phyloP scores from a whole-genome alignment of 306 rosid genomes.

The Sphenostylis stenocarpa region DNA sequence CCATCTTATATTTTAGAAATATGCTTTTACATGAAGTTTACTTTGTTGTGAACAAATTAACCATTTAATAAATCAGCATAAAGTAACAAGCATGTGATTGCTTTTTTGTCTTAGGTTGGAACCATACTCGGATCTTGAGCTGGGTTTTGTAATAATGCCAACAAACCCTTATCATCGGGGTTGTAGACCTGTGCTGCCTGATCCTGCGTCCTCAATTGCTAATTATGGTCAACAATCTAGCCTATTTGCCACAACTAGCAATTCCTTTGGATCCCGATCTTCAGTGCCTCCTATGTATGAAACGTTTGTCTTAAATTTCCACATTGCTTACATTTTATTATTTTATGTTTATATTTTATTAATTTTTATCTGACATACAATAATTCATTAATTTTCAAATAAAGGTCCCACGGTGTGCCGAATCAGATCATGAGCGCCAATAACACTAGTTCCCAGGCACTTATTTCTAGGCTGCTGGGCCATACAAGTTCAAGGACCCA shows the following conservation, averaged over 20 bases:
- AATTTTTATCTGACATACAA: neutral
- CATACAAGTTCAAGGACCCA: neutral
- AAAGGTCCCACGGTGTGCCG: conserved; percentile 12
- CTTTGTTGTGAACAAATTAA: neutral
- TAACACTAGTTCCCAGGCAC: neutral
- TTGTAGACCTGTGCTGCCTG: neutral
- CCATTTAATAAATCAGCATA: neutral
- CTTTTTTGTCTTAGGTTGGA: conserved; percentile 7
- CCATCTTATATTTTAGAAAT: too few relatives aligned
- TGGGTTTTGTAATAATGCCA: neutral
- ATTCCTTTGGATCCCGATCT: neutral
- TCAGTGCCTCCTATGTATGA: conserved; percentile 2
- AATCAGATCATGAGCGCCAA: neutral
- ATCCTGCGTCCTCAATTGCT: conserved; percentile 1
- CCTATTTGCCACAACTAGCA: neutral
- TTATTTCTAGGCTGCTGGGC: neutral
- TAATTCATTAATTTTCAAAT: neutral
- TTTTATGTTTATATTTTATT: too few relatives aligned
- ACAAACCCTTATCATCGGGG: neutral
- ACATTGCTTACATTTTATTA: too few relatives aligned
- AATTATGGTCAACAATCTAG: neutral
- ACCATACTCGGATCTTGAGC: neutral
- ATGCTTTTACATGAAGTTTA: neutral
- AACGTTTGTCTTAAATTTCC: neutral
- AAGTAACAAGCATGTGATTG: neutral